A percentile compares a stretch with the other conserved stretches of the same genome.
phyloP scores from a whole-genome alignment of 805 yeast species.

The Kuraishia piskuri region DNA sequence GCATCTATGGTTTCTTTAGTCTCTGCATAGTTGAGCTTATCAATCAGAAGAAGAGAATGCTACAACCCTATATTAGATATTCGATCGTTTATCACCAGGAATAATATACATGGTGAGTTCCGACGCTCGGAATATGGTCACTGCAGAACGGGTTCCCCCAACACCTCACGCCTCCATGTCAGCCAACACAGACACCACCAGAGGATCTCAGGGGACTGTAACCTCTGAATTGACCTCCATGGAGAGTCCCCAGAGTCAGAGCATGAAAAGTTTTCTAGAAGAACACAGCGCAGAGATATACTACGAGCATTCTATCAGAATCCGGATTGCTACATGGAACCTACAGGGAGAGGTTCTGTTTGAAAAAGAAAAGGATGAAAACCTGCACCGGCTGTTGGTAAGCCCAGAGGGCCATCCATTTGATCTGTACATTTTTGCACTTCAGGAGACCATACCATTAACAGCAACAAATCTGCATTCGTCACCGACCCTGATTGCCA shows the following conservation, averaged over 20 bases:
- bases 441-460: slow-evolving; percentile 37
- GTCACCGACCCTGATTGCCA: slow-evolving; percentile 16
- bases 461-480: slow-evolving; percentile 22
- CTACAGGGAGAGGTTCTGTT: slow-evolving; percentile 12
- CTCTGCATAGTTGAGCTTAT: too few relatives aligned
- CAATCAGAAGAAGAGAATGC: too few relatives aligned
- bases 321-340: slow-evolving; percentile 24
- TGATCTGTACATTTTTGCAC: slow-evolving; percentile 27
- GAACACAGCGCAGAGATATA: neutral
- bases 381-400: slow-evolving; percentile 8
- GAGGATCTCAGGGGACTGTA: neutral
- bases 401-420: neutral
- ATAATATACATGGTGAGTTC: too few relatives aligned
- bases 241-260: neutral
- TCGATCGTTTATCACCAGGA: too few relatives aligned
- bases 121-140: too few relatives aligned
- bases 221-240: too few relatives aligned
- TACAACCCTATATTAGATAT: too few relatives aligned
- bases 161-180: neutral
- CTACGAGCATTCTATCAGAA: neutral
- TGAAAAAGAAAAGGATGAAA: slow-evolving; percentile 7
- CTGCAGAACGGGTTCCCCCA: too few relatives aligned
- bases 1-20: too few relatives aligned
- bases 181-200: neutral
- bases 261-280: neutral